Conservation (phyloP, 2,329 filamentous ascomycete species). For the Didymella lethalis region DNA sequence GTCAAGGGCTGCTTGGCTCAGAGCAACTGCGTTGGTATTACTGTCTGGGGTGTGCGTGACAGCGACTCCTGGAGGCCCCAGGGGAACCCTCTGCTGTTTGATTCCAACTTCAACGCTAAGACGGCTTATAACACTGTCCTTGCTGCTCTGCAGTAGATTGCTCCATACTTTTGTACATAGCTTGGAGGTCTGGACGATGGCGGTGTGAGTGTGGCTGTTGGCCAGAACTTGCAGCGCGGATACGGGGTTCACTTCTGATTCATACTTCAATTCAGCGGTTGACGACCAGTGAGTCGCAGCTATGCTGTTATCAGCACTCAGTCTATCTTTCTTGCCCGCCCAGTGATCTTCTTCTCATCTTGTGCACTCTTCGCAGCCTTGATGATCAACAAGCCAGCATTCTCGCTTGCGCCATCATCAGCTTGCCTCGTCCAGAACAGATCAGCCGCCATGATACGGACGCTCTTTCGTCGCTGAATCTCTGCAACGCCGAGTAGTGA, state of each 20-base stretch:
- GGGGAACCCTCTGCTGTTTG: constrained; percentile 56
- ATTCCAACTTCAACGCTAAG: constrained; percentile 56
- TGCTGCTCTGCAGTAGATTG: constrained; percentile 31
- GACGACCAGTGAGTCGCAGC: neutral
- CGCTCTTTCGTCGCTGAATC: constrained; percentile 42
- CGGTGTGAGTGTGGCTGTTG: neutral
- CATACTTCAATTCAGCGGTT: constrained; percentile 1
- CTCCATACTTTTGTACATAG: neutral
- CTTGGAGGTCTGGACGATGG: neutral
- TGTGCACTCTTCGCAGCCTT: constrained; percentile 34
- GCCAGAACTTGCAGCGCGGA: neutral
- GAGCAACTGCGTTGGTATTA: constrained; percentile 71
- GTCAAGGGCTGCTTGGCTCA: constrained; percentile 67
- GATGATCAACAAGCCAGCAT: constrained; percentile 37
- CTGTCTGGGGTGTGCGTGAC: constrained; percentile 66
- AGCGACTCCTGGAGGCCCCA: constrained; percentile 56
- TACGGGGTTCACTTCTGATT: neutral
- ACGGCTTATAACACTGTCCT: constrained; percentile 48
- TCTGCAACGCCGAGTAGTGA: constrained; percentile 33
- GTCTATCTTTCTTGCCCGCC: constrained; percentile 20
- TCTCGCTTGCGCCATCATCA: constrained; percentile 36
- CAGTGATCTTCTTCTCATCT: constrained; percentile 26
- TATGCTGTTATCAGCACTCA: constrained; percentile 6
- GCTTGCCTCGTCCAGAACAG: constrained; percentile 44
- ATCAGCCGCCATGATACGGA: constrained; percentile 42